These are phyloP conservation scores for Ophiosphaerella korrae DNA, from an alignment of 2,329 filamentous ascomycete genomes.

Conservation along the genomic window DNA sequence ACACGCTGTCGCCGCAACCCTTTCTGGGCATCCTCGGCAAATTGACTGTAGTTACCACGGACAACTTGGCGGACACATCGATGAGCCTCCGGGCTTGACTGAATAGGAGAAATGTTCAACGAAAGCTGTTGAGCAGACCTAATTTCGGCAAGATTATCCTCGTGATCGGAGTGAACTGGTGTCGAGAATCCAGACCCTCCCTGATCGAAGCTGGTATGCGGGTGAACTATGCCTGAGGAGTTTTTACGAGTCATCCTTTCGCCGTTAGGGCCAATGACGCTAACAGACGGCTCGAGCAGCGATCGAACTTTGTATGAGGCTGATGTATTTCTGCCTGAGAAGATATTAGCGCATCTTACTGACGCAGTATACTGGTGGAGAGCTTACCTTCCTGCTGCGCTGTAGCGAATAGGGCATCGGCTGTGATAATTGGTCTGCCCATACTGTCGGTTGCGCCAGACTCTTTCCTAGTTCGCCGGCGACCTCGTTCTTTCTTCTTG, in stretches of 20 bases:
- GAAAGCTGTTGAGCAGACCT: slow-evolving; percentile 84
- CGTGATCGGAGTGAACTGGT: slow-evolving; percentile 81
- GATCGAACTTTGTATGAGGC: slow-evolving; percentile 65
- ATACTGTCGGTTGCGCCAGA: slow-evolving; percentile 43
- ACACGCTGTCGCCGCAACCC: slow-evolving; percentile 80
- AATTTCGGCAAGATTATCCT: slow-evolving; percentile 83
- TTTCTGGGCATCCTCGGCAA: slow-evolving; percentile 78
- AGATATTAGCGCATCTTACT: slow-evolving; percentile 13
- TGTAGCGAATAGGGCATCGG: slow-evolving; percentile 70
- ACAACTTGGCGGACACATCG: slow-evolving; percentile 89
- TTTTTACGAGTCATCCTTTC: slow-evolving; percentile 62
- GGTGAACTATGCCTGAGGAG: slow-evolving; percentile 66
- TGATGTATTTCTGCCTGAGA: slow-evolving; percentile 54
- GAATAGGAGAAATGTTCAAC: slow-evolving; percentile 79
- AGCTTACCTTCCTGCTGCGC: slow-evolving; percentile 77
- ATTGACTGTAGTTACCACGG: slow-evolving; percentile 79
- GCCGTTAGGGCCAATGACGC: slow-evolving; percentile 64
- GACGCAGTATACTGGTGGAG: not conserved
- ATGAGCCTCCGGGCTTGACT: slow-evolving; percentile 74
- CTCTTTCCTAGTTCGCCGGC: slow-evolving; percentile 43
- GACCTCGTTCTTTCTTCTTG: slow-evolving; percentile 47
- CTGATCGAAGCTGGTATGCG: slow-evolving; percentile 82
- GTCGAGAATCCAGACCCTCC: slow-evolving; percentile 63
- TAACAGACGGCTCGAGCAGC: slow-evolving; percentile 70
- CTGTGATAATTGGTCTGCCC: slow-evolving; percentile 48